A percentile compares a stretch with the other conserved stretches of the same genome.
Conservation (phyloP, 495 filamentous ascomycete genomes). For the Venustampulla echinocandica region DNA sequence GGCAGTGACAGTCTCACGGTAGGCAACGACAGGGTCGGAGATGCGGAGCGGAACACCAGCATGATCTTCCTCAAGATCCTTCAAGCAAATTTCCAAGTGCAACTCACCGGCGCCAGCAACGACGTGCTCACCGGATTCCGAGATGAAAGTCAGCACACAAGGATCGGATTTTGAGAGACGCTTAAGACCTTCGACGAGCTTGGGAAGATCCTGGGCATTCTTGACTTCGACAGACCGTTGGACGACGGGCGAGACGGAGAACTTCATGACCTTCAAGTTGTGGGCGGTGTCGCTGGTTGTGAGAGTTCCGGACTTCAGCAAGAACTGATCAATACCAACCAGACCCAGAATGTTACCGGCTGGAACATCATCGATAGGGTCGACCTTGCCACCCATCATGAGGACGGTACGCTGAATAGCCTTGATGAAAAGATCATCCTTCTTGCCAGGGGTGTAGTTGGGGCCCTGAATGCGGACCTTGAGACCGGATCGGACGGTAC, state of each 20-base stretch:
- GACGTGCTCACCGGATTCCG: constrained; percentile 92
- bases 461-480: constrained; percentile 99
- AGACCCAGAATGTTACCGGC: constrained; percentile 99
- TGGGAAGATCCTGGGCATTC: constrained; percentile 99
- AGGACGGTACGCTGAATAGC: constrained; percentile 98
- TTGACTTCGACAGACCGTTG: constrained; percentile 98
- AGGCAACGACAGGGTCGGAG: constrained; percentile 93
- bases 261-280: constrained; percentile 99
- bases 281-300: constrained; percentile 95
- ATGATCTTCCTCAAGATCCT: constrained; percentile 99
- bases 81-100: constrained; percentile 99
- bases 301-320: constrained; percentile 99
- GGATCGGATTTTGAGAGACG: constrained; percentile 99
- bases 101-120: constrained; percentile 99
- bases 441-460: constrained; percentile 96
- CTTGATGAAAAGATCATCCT: constrained; percentile 99
- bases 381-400: constrained; percentile 99
- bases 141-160: constrained; percentile 86
- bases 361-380: constrained; percentile 98
- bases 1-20: constrained; percentile 86
- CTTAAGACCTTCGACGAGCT: constrained; percentile 99
- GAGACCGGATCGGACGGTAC: constrained; percentile 92
- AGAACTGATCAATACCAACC: constrained; percentile 99
- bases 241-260: constrained; percentile 99
- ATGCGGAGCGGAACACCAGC: constrained; percentile 94